Evolutionary conservation across 2,329 filamentous ascomycete species (phyloP).

Genomic region (Aspergillus sp.): DNA sequence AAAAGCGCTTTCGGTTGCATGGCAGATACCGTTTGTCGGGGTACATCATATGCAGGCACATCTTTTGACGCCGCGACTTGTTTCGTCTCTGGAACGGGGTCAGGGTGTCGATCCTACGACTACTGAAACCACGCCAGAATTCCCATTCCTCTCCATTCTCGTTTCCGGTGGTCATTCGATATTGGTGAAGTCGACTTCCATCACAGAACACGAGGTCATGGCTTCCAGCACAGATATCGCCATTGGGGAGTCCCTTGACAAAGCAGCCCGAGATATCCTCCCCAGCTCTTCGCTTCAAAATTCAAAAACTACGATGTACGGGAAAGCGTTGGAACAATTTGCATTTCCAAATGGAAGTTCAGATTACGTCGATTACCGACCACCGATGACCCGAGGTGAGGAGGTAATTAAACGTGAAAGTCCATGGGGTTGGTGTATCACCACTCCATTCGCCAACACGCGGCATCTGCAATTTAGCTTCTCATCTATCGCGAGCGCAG

Average conservation of each 20-base stretch:
- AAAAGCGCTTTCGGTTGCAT: slow-evolving; percentile 79
- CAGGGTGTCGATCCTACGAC: not conserved
- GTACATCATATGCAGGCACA: slow-evolving; percentile 99
- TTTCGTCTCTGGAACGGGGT: slow-evolving; percentile 50
- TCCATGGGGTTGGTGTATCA: slow-evolving; percentile 61
- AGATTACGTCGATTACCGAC: slow-evolving; percentile 46
- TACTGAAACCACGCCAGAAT: slow-evolving; percentile 44
- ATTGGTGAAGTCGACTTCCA: slow-evolving; percentile 64
- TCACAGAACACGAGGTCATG: slow-evolving; percentile 66
- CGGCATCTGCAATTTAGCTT: slow-evolving; percentile 64
- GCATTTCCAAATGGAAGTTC: slow-evolving; percentile 54
- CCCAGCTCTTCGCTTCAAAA: slow-evolving; percentile 52
- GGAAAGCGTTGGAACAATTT: slow-evolving; percentile 68
- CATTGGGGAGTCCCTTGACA: slow-evolving; percentile 86
- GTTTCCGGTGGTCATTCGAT: slow-evolving; percentile 90
- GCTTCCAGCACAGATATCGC: slow-evolving; percentile 72
- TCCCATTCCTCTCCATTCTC: slow-evolving; percentile 82
- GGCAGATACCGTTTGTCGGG: slow-evolving; percentile 73
- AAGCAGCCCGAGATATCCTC: slow-evolving; percentile 69
- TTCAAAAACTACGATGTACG: slow-evolving; percentile 67
- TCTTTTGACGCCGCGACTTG: slow-evolving; percentile 76
- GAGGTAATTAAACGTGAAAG: slow-evolving; percentile 48
- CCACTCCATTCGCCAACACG: slow-evolving; percentile 59
- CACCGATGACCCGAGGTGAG: slow-evolving; percentile 52
- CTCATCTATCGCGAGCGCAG: slow-evolving; percentile 60